Percentiles rank a stretch among this genome's conserved stretches.
Evolutionary conservation across 169 alveolate species (phyloP).

Genomic region (Plasmodium knowlesi): DNA sequence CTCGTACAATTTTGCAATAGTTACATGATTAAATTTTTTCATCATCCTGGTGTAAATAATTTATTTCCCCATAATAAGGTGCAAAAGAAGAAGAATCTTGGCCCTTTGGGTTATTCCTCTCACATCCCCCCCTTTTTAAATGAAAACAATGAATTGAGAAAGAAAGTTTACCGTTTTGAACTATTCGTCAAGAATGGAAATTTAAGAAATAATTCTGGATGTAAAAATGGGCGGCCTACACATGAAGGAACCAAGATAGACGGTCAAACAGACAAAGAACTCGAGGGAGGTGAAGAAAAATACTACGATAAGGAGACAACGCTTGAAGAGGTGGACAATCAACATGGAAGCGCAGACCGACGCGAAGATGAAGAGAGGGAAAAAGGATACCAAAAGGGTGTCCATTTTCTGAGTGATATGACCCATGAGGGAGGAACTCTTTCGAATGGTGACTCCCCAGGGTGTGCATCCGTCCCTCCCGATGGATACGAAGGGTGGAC

Average conservation of each 20-base stretch:
- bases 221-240: not conserved
- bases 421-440: not conserved
- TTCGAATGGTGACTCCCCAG: not conserved
- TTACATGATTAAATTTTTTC: constrained; percentile 4
- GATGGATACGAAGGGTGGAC: not conserved
- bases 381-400: not conserved
- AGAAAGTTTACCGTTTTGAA: not conserved
- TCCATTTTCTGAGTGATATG: not conserved
- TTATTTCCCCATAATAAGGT: not conserved
- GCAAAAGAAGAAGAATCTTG: not conserved
- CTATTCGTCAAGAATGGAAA: constrained; percentile 1
- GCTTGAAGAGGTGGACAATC: not conserved
- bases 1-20: constrained; percentile 21
- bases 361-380: not conserved
- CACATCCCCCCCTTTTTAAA: constrained; percentile 5
- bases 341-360: not conserved
- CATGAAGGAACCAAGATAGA: not conserved
- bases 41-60: not conserved
- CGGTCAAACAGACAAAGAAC: not conserved
- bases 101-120: not conserved
- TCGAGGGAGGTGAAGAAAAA: not conserved
- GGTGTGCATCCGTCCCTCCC: not conserved
- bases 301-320: not conserved
- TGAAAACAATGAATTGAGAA: not conserved
- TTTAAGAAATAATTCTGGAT: not conserved